Base-by-base conservation (phyloP, 1,284 basidiomycete species). In the Cutaneotrichosporon spelunceum region DNA sequence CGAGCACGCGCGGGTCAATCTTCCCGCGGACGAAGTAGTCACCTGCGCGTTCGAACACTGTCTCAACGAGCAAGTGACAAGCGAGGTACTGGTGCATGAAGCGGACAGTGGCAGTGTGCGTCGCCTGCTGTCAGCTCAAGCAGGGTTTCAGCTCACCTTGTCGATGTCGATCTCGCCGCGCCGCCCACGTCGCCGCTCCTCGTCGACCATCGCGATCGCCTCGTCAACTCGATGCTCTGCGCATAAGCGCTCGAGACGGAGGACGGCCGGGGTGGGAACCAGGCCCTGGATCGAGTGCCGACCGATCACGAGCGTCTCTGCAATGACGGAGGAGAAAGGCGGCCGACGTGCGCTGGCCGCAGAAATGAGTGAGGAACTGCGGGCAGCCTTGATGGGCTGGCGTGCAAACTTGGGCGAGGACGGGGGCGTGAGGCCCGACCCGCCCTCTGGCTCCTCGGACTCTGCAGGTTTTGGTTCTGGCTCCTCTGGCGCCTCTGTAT, bases 1-100 rank as follows among this genome's bases (percentile, higher is more conserved):
- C 72, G 7, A 82, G 61, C 4, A 82, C 61, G 0, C 82, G 64
- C 0, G 76, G 72, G 66, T 79, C 78, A 10, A 74, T 62, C 61
- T 79, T 79, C 23, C 72, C 77, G 11, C 73, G 66, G 19, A 70
- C 53, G 53, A 78, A 73, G 56, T 77, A 76, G 21, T 77, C 74
- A 5, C 78, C 77, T 3, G 79, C 78, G 21, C 76, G 71, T 29
- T 79, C 77, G 57, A 82, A 82, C 26, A 70, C 66, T 0, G 75
- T 76, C 54, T 78, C 72, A 16, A 63, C 44, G n/a, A 81, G 63
- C n/a, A 78, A 65, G 45, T 73, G 67, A 52, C 69, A 76, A 1
- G 78, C 80, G 13, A 81, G 72, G 34, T 77, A 76, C 6, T 78
- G 69, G 60, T 80, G 76, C 24, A 82, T 68, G 52, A 78, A 75